Conservation (phyloP, 208 protist species). For the Trypanosoma conorhini region DNA sequence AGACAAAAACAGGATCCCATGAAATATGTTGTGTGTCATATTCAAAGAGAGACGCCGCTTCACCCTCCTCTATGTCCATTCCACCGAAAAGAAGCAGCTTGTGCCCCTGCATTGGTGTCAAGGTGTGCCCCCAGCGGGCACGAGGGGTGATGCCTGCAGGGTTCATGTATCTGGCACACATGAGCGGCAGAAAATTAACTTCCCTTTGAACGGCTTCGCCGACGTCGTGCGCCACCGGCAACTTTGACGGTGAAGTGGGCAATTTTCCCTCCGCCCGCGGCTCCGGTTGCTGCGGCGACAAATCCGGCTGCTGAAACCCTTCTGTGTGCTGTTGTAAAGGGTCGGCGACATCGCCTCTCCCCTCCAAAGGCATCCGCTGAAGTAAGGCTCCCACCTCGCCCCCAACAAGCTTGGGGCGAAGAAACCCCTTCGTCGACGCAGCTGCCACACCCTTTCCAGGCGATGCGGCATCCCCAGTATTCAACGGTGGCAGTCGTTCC, state of each 20-base stretch:
- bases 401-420: constrained; percentile 19
- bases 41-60: constrained; percentile 50
- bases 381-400: constrained; percentile 8
- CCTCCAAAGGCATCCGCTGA: constrained; percentile 11
- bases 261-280: neutral
- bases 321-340: neutral
- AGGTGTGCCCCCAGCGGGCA: constrained; percentile 70
- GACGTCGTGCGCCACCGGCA: neutral
- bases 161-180: constrained; percentile 77
- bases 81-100: constrained; percentile 71
- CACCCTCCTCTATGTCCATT: constrained; percentile 43
- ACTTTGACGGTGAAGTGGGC: neutral
- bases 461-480: neutral
- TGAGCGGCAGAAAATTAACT: constrained; percentile 80
- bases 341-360: neutral
- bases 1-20: constrained; percentile 67
- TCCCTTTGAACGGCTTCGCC: constrained; percentile 33
- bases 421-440: neutral
- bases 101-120: constrained; percentile 51
- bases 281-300: neutral
- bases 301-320: neutral
- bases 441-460: constrained; percentile 1
- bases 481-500: constrained; percentile 32
- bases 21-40: constrained; percentile 60
- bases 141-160: constrained; percentile 58